Conservation (phyloP, 139 green algal genomes). For the Chlorella sp. region DNA sequence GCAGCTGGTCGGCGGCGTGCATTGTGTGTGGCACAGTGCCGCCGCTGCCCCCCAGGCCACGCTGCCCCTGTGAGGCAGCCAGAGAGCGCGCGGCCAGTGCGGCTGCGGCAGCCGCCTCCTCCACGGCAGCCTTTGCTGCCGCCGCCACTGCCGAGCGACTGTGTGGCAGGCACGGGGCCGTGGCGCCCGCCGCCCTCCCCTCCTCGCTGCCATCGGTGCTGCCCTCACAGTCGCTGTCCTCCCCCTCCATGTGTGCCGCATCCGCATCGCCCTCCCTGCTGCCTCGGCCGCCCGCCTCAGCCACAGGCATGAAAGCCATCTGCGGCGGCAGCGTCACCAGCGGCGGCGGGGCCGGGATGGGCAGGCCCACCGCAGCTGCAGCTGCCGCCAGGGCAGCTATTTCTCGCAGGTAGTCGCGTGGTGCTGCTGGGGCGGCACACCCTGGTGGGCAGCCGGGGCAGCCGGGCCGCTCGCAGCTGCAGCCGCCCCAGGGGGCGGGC, state of each 20-base stretch:
- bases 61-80: too few species aligned
- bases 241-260: not conserved
- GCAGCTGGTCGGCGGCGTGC: too few species aligned
- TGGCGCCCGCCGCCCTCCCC: not conserved
- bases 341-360: not conserved
- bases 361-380: not conserved
- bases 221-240: not conserved
- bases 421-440: not conserved
- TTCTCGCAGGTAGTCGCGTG: not conserved
- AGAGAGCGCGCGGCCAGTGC: too few species aligned
- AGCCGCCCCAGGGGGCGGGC: not conserved
- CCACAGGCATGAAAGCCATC: not conserved
- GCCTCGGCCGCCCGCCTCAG: not conserved
- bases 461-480: not conserved
- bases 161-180: not conserved
- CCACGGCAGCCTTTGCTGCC: not conserved
- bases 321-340: not conserved
- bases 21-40: too few species aligned
- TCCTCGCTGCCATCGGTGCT: not conserved
- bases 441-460: not conserved
- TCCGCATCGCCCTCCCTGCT: not conserved
- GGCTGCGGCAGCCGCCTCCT: not conserved
- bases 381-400: too few species aligned
- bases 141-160: not conserved
- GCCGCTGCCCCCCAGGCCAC: too few species aligned